Conservation (phyloP, 2,329 filamentous ascomycete species). For the Aspergillus jensenii region DNA sequence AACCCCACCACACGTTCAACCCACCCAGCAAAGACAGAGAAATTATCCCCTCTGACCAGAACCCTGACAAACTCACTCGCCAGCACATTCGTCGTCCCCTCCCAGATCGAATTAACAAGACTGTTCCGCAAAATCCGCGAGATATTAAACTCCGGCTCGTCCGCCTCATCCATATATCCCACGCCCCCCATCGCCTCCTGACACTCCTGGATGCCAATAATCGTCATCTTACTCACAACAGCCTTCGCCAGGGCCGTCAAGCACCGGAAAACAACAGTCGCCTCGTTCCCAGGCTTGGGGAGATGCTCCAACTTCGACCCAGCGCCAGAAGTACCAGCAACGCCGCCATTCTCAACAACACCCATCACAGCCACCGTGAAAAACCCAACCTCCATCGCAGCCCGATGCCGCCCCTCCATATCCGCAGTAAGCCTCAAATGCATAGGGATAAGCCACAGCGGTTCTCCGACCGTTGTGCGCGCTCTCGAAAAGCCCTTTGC, state of each 20-base stretch:
- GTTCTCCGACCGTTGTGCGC: slow-evolving; percentile 37
- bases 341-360: slow-evolving; percentile 57
- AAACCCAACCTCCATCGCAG: slow-evolving; percentile 37
- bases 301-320: slow-evolving; percentile 24
- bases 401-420: slow-evolving; percentile 40
- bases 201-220: slow-evolving; percentile 36
- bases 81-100: slow-evolving; percentile 71
- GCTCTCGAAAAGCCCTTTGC: slow-evolving; percentile 43
- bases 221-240: slow-evolving; percentile 34
- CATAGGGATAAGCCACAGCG: slow-evolving; percentile 41
- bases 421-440: slow-evolving; percentile 41
- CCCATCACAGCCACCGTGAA: slow-evolving; percentile 34
- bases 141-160: slow-evolving; percentile 64
- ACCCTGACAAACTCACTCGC: slow-evolving; percentile 32
- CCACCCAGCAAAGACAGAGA: slow-evolving; percentile 1
- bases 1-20: slow-evolving; percentile 3
- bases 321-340: slow-evolving; percentile 4
- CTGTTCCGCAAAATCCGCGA: slow-evolving; percentile 66
- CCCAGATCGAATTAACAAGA: slow-evolving; percentile 60
- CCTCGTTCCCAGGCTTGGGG: slow-evolving; percentile 23
- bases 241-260: slow-evolving; percentile 36
- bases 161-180: slow-evolving; percentile 40
- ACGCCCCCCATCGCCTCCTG: slow-evolving; percentile 41
- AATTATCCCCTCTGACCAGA: background rate
- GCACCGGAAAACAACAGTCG: slow-evolving; percentile 26